These are phyloP conservation scores for Pseudonitzschia multistriata DNA, from an alignment of 108 stramenopile genomes.

Conservation along the genomic window DNA sequence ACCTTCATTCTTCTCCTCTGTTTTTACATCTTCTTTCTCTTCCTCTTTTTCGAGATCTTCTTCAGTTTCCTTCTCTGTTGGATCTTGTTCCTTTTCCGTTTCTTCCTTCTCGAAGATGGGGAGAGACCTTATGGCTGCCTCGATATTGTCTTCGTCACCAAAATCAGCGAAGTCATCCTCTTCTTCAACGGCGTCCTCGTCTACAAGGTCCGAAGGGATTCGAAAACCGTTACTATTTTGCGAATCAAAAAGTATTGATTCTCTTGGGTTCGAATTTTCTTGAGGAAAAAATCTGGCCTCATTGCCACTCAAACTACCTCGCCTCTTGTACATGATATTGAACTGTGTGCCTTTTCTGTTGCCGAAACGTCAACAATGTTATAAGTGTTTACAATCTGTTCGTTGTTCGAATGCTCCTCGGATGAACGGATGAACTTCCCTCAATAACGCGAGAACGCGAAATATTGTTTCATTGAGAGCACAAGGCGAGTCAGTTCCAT, in stretches of 20 bases:
- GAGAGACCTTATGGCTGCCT: not conserved
- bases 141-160: not conserved
- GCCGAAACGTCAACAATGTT: too few relatives aligned
- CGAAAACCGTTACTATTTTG: not conserved
- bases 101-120: not conserved
- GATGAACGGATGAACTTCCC: too few relatives aligned
- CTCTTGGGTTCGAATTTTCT: not conserved
- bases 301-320: not conserved
- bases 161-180: not conserved
- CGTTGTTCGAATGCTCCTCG: too few relatives aligned
- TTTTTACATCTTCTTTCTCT: not conserved
- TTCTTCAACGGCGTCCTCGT: not conserved
- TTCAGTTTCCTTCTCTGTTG: not conserved
- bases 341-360: too few relatives aligned
- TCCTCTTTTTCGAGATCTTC: conserved; percentile 1
- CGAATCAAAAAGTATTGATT: not conserved
- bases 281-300: not conserved
- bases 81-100: not conserved
- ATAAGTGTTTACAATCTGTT: not conserved
- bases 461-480: too few relatives aligned
- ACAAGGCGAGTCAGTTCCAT: too few relatives aligned
- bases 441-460: too few relatives aligned
- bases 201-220: not conserved
- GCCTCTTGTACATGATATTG: not conserved
- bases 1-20: not conserved